phyloP scores from a whole-genome alignment of 2,329 filamentous ascomycete genomes.

The Clonostachys sp. region DNA sequence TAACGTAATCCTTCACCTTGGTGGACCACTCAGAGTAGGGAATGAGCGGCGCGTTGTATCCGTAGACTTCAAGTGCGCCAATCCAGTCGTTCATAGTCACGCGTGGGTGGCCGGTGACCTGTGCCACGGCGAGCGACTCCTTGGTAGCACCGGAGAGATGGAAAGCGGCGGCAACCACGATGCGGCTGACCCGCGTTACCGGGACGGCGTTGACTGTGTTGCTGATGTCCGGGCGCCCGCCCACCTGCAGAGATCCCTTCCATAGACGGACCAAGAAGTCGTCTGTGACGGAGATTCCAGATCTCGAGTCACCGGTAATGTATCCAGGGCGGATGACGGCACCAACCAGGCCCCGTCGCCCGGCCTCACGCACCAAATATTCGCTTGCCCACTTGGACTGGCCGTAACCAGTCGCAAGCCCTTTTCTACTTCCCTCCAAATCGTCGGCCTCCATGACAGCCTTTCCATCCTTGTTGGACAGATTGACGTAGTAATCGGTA shows the following conservation, averaged over 20 bases:
- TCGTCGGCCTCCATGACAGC: conserved; percentile 74
- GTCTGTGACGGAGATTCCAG: conserved; percentile 73
- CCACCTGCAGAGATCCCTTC: conserved; percentile 83
- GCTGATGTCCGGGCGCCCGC: conserved; percentile 66
- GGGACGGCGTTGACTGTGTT: conserved; percentile 91
- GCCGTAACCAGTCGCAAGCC: conserved; percentile 83
- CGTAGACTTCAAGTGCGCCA: conserved; percentile 63
- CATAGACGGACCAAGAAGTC: conserved; percentile 85
- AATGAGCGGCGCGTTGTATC: conserved; percentile 68
- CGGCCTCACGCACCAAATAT: conserved; percentile 71
- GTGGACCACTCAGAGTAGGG: conserved; percentile 48
- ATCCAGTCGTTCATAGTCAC: conserved; percentile 76
- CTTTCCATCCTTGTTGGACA: conserved; percentile 59
- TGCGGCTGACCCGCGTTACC: conserved; percentile 75
- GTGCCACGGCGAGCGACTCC: conserved; percentile 52
- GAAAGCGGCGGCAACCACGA: conserved; percentile 71
- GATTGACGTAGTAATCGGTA: conserved; percentile 72
- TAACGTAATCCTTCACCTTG: conserved; percentile 8
- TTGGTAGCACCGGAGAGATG: conserved; percentile 40
- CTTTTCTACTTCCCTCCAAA: conserved; percentile 68
- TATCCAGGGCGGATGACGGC: conserved; percentile 81
- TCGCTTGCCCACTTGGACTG: conserved; percentile 82
- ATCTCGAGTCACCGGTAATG: conserved; percentile 64
- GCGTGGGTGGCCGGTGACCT: conserved; percentile 76
- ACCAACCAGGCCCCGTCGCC: conserved; percentile 69